Conservation (phyloP, 495 filamentous ascomycete species). For the Talaromyces wortmannii region DNA sequence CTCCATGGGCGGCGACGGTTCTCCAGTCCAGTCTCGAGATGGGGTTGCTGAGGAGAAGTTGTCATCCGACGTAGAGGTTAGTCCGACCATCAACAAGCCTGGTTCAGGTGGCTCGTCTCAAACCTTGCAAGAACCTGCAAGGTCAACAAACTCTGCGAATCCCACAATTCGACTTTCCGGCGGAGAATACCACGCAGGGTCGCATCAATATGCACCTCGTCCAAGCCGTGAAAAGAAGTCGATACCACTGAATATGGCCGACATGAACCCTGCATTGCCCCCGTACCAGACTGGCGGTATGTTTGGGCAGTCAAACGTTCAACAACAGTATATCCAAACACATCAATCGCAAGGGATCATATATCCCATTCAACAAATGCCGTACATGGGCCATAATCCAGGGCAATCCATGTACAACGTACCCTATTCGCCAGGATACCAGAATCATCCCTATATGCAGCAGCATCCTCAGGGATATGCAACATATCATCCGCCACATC, state of each 20-base stretch:
- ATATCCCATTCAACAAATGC: constrained; percentile 30
- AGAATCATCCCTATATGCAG: constrained; percentile 17
- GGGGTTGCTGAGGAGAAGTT: constrained; percentile 10
- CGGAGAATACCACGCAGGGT: constrained; percentile 14
- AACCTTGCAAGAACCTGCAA: constrained; percentile 1
- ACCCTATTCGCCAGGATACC: constrained; percentile 21
- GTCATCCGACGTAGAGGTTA: constrained; percentile 9
- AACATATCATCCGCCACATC: constrained; percentile 9
- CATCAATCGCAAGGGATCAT: constrained; percentile 19
- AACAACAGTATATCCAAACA: constrained; percentile 23
- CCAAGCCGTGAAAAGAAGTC: constrained; percentile 18
- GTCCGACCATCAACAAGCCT: neutral
- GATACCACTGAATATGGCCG: constrained; percentile 37
- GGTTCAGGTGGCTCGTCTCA: neutral
- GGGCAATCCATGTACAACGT: constrained; percentile 20
- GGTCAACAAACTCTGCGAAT: constrained; percentile 10
- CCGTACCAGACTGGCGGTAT: constrained; percentile 22
- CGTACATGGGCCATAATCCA: constrained; percentile 23
- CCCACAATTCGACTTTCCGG: constrained; percentile 14
- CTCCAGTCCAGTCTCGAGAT: constrained; percentile 17
- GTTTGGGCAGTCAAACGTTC: constrained; percentile 21
- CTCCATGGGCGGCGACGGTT: constrained; percentile 30
- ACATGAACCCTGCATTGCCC: constrained; percentile 39
- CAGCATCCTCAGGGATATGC: constrained; percentile 13
- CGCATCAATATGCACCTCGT: constrained; percentile 8